Conservation (phyloP, 768 basidiomycete genomes). For the Suillus occidentalis region DNA sequence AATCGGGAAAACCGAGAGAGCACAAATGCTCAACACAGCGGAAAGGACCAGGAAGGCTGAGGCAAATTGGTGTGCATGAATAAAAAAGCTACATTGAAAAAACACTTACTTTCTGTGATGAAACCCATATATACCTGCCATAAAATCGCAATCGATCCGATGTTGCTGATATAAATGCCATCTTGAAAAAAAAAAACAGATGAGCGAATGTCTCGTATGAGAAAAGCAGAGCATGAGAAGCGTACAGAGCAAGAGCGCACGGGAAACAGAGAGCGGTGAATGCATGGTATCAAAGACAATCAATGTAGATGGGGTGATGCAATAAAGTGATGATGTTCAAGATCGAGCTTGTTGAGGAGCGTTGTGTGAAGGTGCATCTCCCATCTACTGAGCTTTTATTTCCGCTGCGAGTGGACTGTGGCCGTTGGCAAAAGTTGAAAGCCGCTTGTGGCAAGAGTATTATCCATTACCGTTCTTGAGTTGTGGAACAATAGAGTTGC, state of each 20-base stretch:
- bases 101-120: constrained; percentile 22
- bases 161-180: constrained; percentile 15
- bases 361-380: not conserved
- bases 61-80: not conserved
- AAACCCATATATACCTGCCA: constrained; percentile 17
- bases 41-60: constrained; percentile 22
- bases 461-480: not conserved
- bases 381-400: not conserved
- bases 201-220: not conserved
- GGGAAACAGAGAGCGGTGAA: constrained; percentile 21
- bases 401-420: not conserved
- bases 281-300: constrained; percentile 28
- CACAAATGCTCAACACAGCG: constrained; percentile 13
- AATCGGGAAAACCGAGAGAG: constrained; percentile 13
- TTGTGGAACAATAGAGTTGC: too few relatives aligned
- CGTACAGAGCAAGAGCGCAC: constrained; percentile 22
- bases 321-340: constrained; percentile 8
- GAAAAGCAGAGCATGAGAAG: not conserved
- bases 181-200: constrained; percentile 13
- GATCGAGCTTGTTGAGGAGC: constrained; percentile 2
- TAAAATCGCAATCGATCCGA: constrained; percentile 16
- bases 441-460: not conserved
- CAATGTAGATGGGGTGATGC: not conserved
- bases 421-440: not conserved
- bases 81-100: not conserved